Base-by-base conservation (phyloP, 345 rosid species). In the Murraya koenigii region DNA sequence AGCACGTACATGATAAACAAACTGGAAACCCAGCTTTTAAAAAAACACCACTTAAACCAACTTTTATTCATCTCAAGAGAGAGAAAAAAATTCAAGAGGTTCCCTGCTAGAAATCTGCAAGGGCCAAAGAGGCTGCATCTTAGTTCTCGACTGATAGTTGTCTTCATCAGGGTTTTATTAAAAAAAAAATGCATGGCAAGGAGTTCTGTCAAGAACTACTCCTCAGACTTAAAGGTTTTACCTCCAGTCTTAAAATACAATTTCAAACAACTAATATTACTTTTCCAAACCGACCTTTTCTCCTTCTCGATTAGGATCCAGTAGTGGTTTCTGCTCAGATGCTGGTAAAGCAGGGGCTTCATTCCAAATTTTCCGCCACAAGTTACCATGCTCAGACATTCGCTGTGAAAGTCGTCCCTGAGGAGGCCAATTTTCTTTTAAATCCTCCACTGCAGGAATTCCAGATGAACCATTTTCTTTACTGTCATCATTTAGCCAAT, bases 291-390 rank as follows among this genome's bases (percentile, higher is more conserved):
- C 19, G 38, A 96, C 99, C 97, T 96, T 96, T 77, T 96, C 97
- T 81, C 97, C 99, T 85, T 96, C 97, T 78, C 92, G 87, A 82
- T 85, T 87, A 47, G 98, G 97, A 83, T 96, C 99, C 71, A 91
- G 77, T 44, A 96, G 90, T 25, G 92, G 93, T 79, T 91, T 96
- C 87, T 96, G 98, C 80, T 92, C 98, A 78, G 86, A 93, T 39
- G 85, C 86, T 68, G 89, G 89, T 85, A 91, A 86, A 82, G 91
- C 85, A 13, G 94, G 94, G 80, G 94, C 92, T 69, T 91, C 89
- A 58, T 89, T 88, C 98, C 99, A 96, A 85, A 90, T 89, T 83
- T 92, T 88, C 64, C 90, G 83, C 99, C 99, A 96, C 39, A 89
- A 80, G 77, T 94, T 96, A 73, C 98, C 99, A 71, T 70, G 88